Evolutionary conservation across 75 land plant genomes (phyloP), one percentile per base, ranked within the genome.

Genomic region (Picea sitchensis): DNA sequence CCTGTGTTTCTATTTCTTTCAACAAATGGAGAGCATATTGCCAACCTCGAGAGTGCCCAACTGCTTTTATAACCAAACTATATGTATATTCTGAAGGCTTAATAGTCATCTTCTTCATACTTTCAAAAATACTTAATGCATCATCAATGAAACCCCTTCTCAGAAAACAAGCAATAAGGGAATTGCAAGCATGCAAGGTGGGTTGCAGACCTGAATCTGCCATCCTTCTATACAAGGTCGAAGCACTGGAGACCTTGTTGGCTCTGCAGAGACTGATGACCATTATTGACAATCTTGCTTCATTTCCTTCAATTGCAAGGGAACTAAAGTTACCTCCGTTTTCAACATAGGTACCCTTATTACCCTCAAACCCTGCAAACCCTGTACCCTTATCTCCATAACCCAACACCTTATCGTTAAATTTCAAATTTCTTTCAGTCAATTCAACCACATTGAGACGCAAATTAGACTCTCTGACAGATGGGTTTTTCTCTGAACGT

Each of bases 171-270:
- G 94, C 76, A 3, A 92, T 75, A 78, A 92, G 84, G 14, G 94
- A 88, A 75, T 92, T 92, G 54, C 79, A 86, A 41, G 94, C 90
- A 85, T 90, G 90, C 34, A 79, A 14, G 80, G 64, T 67, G 2
- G 89, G 88, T 9, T 2, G 73, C 34, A 90, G 85, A 51, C 84
- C 85, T 26, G 87, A 77, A 56, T 78, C 59, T 32, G 68, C 81
- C 87, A 92, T 90, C 0, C 90, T 86, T 77, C 58, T 44, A 64
- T 54, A 83, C 83, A 92, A 67, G 58, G 80, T 87, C 31, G 84
- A 76, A 15, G 87, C 90, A 83, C 94, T 88, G 62, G 83, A 75
- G 13, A 86, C 82, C 80, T 90, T 87, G 73, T 92, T 92, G 21
- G 78, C 73, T 75, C 92, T 80, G 56, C 90, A 83, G 21, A 90